Conservation (phyloP, 192 early-diverging fungal genomes). For the Backusella psychrophila region DNA sequence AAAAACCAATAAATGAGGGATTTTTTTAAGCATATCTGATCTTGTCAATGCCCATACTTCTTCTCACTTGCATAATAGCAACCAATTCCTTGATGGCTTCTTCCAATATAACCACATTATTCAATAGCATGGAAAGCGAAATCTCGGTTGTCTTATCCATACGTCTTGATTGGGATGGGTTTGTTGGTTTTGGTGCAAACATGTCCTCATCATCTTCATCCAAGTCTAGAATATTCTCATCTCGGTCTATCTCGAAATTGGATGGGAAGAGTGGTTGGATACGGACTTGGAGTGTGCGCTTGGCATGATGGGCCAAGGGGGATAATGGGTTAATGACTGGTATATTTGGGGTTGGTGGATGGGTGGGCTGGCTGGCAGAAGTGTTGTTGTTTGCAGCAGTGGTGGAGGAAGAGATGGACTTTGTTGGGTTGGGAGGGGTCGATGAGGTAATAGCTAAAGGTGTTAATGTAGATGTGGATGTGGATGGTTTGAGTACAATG, state of each 20-base stretch:
- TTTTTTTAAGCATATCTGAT: conserved; percentile 2
- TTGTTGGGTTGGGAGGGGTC: background rate
- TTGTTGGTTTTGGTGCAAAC: conserved; percentile 23
- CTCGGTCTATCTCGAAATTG: conserved; percentile 47
- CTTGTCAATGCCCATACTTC: conserved; percentile 70
- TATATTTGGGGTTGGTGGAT: conserved; percentile 38
- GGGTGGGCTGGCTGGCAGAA: conserved; percentile 2
- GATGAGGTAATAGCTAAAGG: background rate
- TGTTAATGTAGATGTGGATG: background rate
- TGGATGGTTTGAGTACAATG: background rate
- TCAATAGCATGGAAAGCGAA: conserved; percentile 61
- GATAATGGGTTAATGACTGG: conserved; percentile 17
- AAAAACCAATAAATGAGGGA: background rate
- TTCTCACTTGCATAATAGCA: conserved; percentile 77
- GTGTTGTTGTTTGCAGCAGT: background rate
- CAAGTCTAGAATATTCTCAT: conserved; percentile 31
- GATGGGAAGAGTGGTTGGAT: conserved; percentile 55
- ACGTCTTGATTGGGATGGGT: conserved; percentile 30
- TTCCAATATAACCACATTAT: conserved; percentile 91
- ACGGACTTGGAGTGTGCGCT: conserved; percentile 42
- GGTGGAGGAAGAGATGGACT: conserved; percentile 14
- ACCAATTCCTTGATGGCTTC: conserved; percentile 92
- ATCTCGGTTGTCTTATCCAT: conserved; percentile 49
- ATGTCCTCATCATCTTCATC: conserved; percentile 43
- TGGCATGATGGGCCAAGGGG: conserved; percentile 32